Conservation (phyloP, 2,329 filamentous ascomycete species). For the Trichoderma afroharzianum region DNA sequence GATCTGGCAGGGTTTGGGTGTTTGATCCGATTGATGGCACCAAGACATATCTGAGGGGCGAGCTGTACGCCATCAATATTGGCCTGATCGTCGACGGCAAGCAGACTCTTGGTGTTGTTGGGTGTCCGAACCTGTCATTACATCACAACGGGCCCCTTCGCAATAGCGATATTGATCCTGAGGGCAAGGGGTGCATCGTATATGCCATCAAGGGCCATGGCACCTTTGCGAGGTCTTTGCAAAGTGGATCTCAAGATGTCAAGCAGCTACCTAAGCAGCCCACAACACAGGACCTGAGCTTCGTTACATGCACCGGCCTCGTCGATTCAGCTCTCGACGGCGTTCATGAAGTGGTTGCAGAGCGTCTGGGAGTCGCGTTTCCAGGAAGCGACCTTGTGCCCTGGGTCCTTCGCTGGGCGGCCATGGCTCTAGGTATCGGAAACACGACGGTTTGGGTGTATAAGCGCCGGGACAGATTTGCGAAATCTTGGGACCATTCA, state of each 20-base stretch:
- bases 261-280: background rate
- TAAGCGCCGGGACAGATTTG: constrained; percentile 43
- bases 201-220: constrained; percentile 49
- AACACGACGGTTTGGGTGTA: constrained; percentile 58
- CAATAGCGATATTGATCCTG: constrained; percentile 43
- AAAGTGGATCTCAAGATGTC: constrained; percentile 14
- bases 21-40: constrained; percentile 62
- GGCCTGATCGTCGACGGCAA: constrained; percentile 48
- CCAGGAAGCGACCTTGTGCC: constrained; percentile 52
- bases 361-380: constrained; percentile 39
- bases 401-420: constrained; percentile 56
- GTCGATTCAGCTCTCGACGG: constrained; percentile 47
- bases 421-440: constrained; percentile 49
- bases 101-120: constrained; percentile 50
- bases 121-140: constrained; percentile 43
- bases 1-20: constrained; percentile 48
- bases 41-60: constrained; percentile 50
- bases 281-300: constrained; percentile 30
- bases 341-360: constrained; percentile 44
- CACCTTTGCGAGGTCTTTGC: constrained; percentile 43
- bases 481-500: constrained; percentile 59
- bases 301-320: constrained; percentile 46
- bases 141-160: constrained; percentile 37
- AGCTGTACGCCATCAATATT: constrained; percentile 57
- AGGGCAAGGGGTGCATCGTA: constrained; percentile 46